Evolutionary conservation across 164 flowering plant species (phyloP).

Genomic region (Tetrastigma voinierianum): DNA sequence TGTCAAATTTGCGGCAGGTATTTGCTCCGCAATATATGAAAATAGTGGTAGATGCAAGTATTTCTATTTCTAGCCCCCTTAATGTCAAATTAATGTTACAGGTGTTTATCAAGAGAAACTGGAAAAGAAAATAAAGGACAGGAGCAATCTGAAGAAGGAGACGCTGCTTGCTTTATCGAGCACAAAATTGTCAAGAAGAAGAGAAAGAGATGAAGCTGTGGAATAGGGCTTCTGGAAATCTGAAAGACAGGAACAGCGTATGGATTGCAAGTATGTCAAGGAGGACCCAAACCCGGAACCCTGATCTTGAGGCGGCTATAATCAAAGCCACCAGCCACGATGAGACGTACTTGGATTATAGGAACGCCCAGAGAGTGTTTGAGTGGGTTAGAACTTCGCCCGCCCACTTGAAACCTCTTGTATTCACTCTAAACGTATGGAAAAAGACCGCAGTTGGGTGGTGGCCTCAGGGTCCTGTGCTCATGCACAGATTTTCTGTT

Average conservation of each 20-base stretch:
- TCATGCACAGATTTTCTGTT: constrained; percentile 69
- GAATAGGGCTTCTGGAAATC: constrained; percentile 51
- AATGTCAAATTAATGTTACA: too few species aligned
- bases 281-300: constrained; percentile 32
- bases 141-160: neutral
- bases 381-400: constrained; percentile 58
- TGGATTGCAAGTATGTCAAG: constrained; percentile 34
- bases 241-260: constrained; percentile 73
- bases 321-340: constrained; percentile 88
- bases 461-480: constrained; percentile 82
- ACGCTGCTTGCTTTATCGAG: too few species aligned
- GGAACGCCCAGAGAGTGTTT: constrained; percentile 56
- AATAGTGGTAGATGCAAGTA: too few species aligned
- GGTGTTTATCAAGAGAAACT: too few species aligned
- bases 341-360: constrained; percentile 50
- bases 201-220: constrained; percentile 47
- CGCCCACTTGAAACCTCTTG: constrained; percentile 37
- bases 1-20: neutral
- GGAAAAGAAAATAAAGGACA: neutral
- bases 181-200: too few species aligned
- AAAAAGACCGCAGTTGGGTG: constrained; percentile 60
- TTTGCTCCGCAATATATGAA: too few species aligned
- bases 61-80: too few species aligned
- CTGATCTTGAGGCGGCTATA: constrained; percentile 62
- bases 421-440: constrained; percentile 47